Conservation (phyloP, 192 early-diverging fungal species). For the Chytriomyces confervae region DNA sequence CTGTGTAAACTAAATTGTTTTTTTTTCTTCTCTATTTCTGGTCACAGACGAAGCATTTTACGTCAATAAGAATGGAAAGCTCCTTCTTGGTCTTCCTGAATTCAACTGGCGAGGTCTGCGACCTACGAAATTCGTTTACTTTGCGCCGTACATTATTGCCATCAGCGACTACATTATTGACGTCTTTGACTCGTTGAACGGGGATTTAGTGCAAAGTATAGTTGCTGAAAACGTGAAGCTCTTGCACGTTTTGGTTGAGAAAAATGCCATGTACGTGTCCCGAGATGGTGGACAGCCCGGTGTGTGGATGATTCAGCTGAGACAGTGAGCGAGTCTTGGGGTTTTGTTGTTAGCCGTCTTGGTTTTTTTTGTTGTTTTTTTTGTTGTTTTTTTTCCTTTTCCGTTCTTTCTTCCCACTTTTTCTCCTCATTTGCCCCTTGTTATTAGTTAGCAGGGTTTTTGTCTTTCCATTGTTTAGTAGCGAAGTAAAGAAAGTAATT, state of each 20-base stretch:
- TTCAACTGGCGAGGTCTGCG: constrained; percentile 79
- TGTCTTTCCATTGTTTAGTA: too few species aligned
- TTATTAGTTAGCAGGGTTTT: too few species aligned
- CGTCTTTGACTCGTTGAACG: constrained; percentile 81
- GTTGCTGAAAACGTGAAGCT: constrained; percentile 57
- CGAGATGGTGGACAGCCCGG: neutral
- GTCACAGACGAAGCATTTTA: constrained; percentile 73
- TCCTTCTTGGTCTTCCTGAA: constrained; percentile 60
- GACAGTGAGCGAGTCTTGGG: neutral
- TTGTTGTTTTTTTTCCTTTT: too few species aligned
- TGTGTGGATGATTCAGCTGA: neutral
- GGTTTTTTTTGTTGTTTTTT: too few species aligned
- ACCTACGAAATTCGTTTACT: constrained; percentile 68
- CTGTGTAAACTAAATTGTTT: neutral
- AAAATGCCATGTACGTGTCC: neutral
- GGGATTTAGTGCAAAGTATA: constrained; percentile 71
- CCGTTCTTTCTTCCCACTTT: too few species aligned
- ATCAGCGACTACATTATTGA: constrained; percentile 89
- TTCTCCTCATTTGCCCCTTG: too few species aligned
- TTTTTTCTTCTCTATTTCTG: neutral
- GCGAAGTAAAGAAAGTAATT: too few species aligned
- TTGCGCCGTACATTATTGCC: constrained; percentile 85
- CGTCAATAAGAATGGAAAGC: constrained; percentile 83
- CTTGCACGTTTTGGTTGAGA: neutral
- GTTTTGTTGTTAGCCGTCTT: too few species aligned